Evolutionary conservation across 306 rosid species (phyloP).

Genomic region (Cicer cuneatum): DNA sequence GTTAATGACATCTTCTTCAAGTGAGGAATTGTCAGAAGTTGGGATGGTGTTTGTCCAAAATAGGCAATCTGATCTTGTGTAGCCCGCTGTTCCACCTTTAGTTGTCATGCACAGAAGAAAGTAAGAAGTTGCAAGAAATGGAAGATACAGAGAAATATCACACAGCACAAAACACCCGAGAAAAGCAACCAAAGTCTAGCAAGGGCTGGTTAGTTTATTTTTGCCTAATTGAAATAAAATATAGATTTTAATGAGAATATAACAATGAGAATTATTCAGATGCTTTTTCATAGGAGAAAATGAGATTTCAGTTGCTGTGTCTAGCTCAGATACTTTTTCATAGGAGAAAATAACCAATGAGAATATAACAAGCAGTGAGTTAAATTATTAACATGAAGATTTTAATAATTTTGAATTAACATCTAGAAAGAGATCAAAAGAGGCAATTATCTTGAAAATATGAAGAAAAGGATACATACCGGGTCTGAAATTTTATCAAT

Average conservation of each 20-base stretch:
- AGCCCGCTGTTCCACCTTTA: slow-evolving; percentile 84
- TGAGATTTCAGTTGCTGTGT: too few species aligned
- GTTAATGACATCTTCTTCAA: slow-evolving; percentile 73
- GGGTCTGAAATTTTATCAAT: slow-evolving; percentile 94
- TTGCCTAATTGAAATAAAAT: background rate
- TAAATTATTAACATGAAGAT: too few species aligned
- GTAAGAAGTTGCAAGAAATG: slow-evolving; percentile 23
- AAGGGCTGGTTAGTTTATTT: background rate
- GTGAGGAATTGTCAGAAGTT: slow-evolving; percentile 91
- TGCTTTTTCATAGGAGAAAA: too few species aligned
- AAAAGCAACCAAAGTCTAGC: background rate
- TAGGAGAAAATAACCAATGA: too few species aligned
- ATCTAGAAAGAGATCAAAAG: too few species aligned
- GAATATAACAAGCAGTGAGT: too few species aligned
- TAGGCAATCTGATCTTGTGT: slow-evolving; percentile 99
- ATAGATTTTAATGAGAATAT: background rate
- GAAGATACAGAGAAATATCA: slow-evolving; percentile 2
- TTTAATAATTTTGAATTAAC: too few species aligned
- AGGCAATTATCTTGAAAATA: background rate
- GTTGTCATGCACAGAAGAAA: slow-evolving; percentile 43
- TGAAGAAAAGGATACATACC: slow-evolving; percentile 60
- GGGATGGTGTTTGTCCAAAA: slow-evolving; percentile 98
- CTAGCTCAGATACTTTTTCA: too few species aligned
- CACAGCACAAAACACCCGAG: slow-evolving; percentile 12
- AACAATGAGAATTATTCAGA: too few species aligned